A percentile compares a stretch with the other conserved stretches of the same genome.
Conservation (phyloP, 495 filamentous ascomycete species). For the Penicillium paradoxum region DNA sequence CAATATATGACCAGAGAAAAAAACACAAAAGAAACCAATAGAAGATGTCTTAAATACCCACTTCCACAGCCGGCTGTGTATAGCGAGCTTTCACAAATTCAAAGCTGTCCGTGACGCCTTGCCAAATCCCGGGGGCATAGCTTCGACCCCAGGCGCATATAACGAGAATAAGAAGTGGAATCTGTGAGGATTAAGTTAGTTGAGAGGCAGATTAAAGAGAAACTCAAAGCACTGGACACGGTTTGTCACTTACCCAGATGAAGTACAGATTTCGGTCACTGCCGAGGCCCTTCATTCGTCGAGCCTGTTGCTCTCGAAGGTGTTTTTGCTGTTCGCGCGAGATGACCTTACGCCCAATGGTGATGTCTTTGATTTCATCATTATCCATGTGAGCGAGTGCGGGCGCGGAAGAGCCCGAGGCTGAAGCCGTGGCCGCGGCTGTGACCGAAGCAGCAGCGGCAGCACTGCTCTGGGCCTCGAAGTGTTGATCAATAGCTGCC, state of each 20-base stretch:
- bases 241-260: constrained; percentile 64
- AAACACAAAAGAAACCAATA: constrained; percentile 18
- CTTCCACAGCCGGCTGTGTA: constrained; percentile 38
- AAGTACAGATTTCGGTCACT: constrained; percentile 79
- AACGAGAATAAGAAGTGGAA: constrained; percentile 54
- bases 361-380: constrained; percentile 40
- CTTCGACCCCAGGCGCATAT: constrained; percentile 60
- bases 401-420: constrained; percentile 14
- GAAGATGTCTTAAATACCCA: constrained; percentile 26
- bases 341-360: constrained; percentile 42
- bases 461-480: constrained; percentile 51
- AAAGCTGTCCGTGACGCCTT: constrained; percentile 40
- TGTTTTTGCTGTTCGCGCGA: constrained; percentile 73
- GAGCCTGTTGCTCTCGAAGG: constrained; percentile 63
- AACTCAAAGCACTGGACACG: not conserved
- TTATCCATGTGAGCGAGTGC: constrained; percentile 34
- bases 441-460: constrained; percentile 12
- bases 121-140: constrained; percentile 52
- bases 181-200: constrained; percentile 23
- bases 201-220: constrained; percentile 13
- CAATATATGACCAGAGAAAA: constrained; percentile 19
- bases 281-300: constrained; percentile 67
- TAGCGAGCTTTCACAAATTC: constrained; percentile 43
- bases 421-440: constrained; percentile 1
- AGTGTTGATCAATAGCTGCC: constrained; percentile 61